phyloP scores from a whole-genome alignment of 768 basidiomycete species.

The Gloeophyllum trabeum region DNA sequence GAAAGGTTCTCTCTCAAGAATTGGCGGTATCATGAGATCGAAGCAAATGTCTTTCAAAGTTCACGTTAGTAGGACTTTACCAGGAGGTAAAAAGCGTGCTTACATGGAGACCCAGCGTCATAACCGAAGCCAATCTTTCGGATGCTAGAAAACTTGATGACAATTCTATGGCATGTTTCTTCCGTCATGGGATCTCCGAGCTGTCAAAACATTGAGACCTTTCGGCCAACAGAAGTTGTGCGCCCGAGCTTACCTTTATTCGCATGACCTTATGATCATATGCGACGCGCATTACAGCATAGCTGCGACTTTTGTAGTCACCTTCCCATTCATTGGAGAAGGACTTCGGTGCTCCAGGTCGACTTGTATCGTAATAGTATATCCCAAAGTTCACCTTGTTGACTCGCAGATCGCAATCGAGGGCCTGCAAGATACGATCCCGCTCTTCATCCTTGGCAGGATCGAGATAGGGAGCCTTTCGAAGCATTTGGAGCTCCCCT shows the following conservation, averaged over 20 bases:
- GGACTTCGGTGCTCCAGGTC: slow-evolving; percentile 10
- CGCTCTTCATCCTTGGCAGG: slow-evolving; percentile 44
- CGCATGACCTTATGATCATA: slow-evolving; percentile 61
- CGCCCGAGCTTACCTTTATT: slow-evolving; percentile 45
- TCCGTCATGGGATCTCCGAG: slow-evolving; percentile 48
- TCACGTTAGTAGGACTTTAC: not conserved
- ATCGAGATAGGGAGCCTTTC: slow-evolving; percentile 43
- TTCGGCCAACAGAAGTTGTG: too few species aligned
- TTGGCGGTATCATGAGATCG: slow-evolving; percentile 52
- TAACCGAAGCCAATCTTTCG: slow-evolving; percentile 48
- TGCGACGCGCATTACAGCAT: slow-evolving; percentile 47
- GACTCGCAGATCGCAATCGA: slow-evolving; percentile 41
- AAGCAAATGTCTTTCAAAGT: slow-evolving; percentile 47
- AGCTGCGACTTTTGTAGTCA: slow-evolving; percentile 29
- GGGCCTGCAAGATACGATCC: slow-evolving; percentile 23
- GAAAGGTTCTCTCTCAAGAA: slow-evolving; percentile 49
- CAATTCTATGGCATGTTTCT: slow-evolving; percentile 34
- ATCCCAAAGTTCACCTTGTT: slow-evolving; percentile 58
- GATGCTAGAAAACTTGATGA: slow-evolving; percentile 46
- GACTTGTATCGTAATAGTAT: slow-evolving; percentile 26
- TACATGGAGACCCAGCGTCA: slow-evolving; percentile 55
- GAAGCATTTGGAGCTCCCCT: slow-evolving; percentile 23
- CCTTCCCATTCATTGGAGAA: slow-evolving; percentile 69
- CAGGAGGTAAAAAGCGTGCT: slow-evolving; percentile 9
- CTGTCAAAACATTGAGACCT: slow-evolving; percentile 19